Base-by-base conservation (phyloP, 345 rosid genomes). In the Anacardium occidentale region DNA sequence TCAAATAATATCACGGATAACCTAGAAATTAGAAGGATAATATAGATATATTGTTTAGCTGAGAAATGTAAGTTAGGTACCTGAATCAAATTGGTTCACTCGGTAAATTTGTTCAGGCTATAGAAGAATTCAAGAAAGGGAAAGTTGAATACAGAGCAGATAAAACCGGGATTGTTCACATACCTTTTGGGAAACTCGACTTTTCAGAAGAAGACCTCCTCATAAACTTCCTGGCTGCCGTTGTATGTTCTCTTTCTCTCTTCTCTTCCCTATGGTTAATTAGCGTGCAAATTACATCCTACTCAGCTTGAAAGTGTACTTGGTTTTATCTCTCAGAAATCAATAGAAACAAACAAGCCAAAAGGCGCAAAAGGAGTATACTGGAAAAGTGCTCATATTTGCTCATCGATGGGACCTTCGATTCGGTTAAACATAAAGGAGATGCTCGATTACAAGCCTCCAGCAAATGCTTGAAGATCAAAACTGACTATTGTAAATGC, bases 361-460 rank as follows among this genome's bases (percentile, higher is more conserved):
- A 80, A 88, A 62, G 99, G 99, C 66, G 99, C 98, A 2, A 95
- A 89, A 80, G 98, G 97, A 77, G 98, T 91, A 70, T 92, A 95
- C 79, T 95, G 99, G 99, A 92, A 86, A 82, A 91, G 97, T 61
- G 91, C 94, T 1, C 89, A 84, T 74, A 76, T 92, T 73, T 95
- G 99, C 86, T 87, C 98, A 4, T 91, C 99, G 3, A 95, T 95
- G 98, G 99, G 99, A 62, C 98, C 98, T 68, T 95, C 99, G 14
- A 87, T 88, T 78, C 83, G 88, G 81, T 78, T 95, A 80, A 92
- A 87, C 79, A 82, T 80, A 70, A 91, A 76, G 90, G 99, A 92
- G 82, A 91, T 95, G 97, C 85, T 92, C 3, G 99, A 92, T 70
- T 85, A 75, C 89, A 89, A 91, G 87, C 85, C 57, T 71, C 85